Evolutionary conservation across 2,329 filamentous ascomycete genomes (phyloP).

Genomic region (Trichoderma breve): DNA sequence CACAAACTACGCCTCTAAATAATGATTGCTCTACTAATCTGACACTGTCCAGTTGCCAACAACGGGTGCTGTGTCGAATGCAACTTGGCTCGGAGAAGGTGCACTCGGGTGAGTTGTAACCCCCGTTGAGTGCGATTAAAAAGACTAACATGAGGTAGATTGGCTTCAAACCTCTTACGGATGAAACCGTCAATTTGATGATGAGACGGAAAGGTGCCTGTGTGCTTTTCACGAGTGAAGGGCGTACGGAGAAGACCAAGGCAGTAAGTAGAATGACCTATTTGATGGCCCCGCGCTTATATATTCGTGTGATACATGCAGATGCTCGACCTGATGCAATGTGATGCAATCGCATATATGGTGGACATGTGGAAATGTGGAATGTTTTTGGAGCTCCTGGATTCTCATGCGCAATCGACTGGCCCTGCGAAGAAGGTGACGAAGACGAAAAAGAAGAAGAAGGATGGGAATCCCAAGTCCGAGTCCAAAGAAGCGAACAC

Average conservation of each 20-base stretch:
- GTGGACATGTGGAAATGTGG: not conserved
- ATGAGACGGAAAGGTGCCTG: not conserved
- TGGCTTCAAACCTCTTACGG: not conserved
- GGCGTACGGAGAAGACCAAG: not conserved
- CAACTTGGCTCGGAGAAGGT: not conserved
- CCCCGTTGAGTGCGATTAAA: not conserved
- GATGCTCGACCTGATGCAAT: not conserved
- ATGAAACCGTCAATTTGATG: not conserved
- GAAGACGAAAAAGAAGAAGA: not conserved
- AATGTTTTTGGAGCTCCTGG: not conserved
- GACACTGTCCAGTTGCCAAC: not conserved
- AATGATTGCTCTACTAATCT: not conserved
- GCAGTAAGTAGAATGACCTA: not conserved
- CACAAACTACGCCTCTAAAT: not conserved
- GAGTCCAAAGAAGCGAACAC: not conserved
- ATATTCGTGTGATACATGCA: not conserved
- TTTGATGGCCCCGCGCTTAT: not conserved
- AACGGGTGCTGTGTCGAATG: not conserved
- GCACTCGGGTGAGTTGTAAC: not conserved
- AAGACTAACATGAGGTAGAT: not conserved
- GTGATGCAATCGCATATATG: not conserved
- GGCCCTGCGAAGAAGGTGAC: not conserved
- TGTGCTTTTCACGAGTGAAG: not conserved
- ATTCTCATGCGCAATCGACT: not conserved
- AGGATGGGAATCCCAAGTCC: not conserved